These are phyloP conservation scores for Rhazya stricta DNA, from an alignment of 257 asterid genomes.

Conservation along the genomic window DNA sequence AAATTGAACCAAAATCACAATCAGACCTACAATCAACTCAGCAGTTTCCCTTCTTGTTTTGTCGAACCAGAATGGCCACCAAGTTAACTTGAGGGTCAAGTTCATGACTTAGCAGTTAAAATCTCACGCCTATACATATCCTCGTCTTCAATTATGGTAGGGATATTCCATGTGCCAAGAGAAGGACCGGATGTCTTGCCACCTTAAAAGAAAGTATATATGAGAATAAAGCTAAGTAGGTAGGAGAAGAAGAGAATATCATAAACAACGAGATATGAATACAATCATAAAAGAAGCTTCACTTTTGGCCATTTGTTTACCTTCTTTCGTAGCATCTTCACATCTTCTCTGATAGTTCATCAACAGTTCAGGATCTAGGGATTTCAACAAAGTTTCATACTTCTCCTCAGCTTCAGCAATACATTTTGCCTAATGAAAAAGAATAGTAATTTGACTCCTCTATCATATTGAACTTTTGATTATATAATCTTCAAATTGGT, in stretches of 20 bases:
- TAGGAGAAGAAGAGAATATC: neutral
- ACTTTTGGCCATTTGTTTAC: slow-evolving; percentile 23
- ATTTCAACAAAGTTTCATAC: slow-evolving; percentile 46
- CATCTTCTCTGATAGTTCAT: slow-evolving; percentile 63
- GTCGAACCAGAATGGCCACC: neutral
- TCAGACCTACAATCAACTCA: neutral
- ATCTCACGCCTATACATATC: slow-evolving; percentile 38
- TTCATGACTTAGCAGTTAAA: slow-evolving; percentile 21
- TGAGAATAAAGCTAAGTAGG: neutral
- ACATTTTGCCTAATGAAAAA: slow-evolving; percentile 47
- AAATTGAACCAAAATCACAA: neutral
- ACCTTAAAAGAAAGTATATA: slow-evolving; percentile 31
- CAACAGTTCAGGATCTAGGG: slow-evolving; percentile 53
- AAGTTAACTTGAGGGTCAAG: neutral
- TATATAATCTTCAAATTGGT: neutral
- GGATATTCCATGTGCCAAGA: slow-evolving; percentile 89
- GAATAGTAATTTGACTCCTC: neutral
- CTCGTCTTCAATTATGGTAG: slow-evolving; percentile 67
- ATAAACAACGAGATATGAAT: neutral
- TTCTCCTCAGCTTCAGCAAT: slow-evolving; percentile 77
- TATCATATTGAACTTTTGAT: neutral
- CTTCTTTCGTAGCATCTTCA: slow-evolving; percentile 94
- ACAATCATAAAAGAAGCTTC: neutral
- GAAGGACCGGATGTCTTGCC: slow-evolving; percentile 67
- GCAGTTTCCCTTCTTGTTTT: neutral